phyloP scores from a whole-genome alignment of 371 early-diverging fungal species.

The Saksenaea vasiformis region DNA sequence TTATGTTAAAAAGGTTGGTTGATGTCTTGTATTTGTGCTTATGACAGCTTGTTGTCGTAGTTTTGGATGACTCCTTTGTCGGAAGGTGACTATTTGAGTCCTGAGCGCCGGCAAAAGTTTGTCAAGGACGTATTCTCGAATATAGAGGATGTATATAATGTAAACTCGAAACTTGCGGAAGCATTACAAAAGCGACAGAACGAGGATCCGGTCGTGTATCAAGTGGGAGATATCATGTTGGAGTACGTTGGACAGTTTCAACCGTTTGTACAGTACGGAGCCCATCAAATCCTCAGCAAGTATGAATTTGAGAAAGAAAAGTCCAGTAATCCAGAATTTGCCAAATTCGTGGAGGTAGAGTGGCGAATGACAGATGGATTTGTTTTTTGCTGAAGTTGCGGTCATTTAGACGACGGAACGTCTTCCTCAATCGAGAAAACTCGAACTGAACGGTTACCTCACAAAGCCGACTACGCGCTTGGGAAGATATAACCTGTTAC shows the following conservation, averaged over 20 bases:
- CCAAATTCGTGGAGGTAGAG: slow-evolving; percentile 71
- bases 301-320: slow-evolving; percentile 81
- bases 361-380: not conserved
- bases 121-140: slow-evolving; percentile 84
- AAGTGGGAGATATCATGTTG: slow-evolving; percentile 86
- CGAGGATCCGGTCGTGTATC: slow-evolving; percentile 67
- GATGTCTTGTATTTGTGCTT: not conserved
- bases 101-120: slow-evolving; percentile 61
- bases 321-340: slow-evolving; percentile 65
- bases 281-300: slow-evolving; percentile 84
- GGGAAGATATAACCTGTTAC: slow-evolving; percentile 86
- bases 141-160: slow-evolving; percentile 67
- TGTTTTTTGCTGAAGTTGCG: not conserved
- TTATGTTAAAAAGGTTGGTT: slow-evolving; percentile 58
- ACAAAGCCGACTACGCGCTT: slow-evolving; percentile 86
- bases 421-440: slow-evolving; percentile 77
- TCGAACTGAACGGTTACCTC: slow-evolving; percentile 81
- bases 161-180: slow-evolving; percentile 68
- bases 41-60: slow-evolving; percentile 22
- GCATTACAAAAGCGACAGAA: slow-evolving; percentile 75
- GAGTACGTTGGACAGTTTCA: slow-evolving; percentile 72
- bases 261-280: slow-evolving; percentile 87
- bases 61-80: slow-evolving; percentile 77
- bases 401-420: slow-evolving; percentile 63
- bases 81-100: slow-evolving; percentile 59